Evolutionary conservation across 2,329 filamentous ascomycete species (phyloP).

Genomic region (Alternaria tenuissima): DNA sequence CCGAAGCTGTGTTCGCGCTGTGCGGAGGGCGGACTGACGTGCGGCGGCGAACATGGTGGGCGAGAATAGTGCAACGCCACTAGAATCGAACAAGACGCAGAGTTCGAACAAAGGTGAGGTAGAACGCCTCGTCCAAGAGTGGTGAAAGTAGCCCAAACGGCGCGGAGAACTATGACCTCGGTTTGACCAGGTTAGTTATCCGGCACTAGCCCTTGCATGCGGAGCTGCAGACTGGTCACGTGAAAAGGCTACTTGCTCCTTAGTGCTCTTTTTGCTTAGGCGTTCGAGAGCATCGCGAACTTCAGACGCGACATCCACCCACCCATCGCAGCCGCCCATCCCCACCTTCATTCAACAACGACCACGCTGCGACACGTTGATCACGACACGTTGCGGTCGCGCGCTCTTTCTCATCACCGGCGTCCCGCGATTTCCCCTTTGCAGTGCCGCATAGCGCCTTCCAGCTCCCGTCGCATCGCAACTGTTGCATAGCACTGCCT

Average conservation of each 20-base stretch:
- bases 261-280: conserved; percentile 26
- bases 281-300: conserved; percentile 40
- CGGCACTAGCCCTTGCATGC: conserved; percentile 27
- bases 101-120: background rate
- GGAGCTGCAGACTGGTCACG: conserved; percentile 19
- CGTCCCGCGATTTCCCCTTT: conserved; percentile 24
- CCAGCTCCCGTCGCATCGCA: conserved; percentile 33
- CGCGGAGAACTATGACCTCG: conserved; percentile 38
- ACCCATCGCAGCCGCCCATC: conserved; percentile 40
- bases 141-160: conserved; percentile 6
- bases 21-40: conserved; percentile 47
- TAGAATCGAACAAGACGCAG: background rate
- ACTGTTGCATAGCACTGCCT: conserved; percentile 21
- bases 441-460: conserved; percentile 21
- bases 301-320: conserved; percentile 38
- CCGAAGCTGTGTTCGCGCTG: conserved; percentile 57
- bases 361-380: conserved; percentile 18
- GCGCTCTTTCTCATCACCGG: conserved; percentile 9
- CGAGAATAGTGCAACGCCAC: conserved; percentile 5
- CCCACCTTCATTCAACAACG: conserved; percentile 34
- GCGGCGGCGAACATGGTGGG: conserved; percentile 49
- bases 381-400: conserved; percentile 15
- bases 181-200: conserved; percentile 32
- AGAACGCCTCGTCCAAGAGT: conserved; percentile 4
- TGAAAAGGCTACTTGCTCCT: conserved; percentile 23